Evolutionary conservation across 2,329 filamentous ascomycete species (phyloP).

Genomic region (Huntiella savannae): DNA sequence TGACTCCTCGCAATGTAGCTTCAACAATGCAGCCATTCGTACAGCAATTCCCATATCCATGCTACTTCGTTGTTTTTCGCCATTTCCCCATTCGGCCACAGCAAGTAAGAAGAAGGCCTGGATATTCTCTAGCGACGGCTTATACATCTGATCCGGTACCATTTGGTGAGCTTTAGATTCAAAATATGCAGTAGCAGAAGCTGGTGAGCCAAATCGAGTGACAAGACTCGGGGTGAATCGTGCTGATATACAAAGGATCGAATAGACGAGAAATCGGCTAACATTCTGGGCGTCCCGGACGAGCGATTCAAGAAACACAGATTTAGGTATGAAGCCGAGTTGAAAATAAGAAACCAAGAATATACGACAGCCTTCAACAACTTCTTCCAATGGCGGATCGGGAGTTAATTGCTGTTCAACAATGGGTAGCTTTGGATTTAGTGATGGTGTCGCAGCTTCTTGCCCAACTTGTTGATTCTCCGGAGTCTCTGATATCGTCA

Average conservation of each 20-base stretch:
- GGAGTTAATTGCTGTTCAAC: background rate
- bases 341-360: conserved; percentile 18
- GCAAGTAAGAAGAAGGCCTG: conserved; percentile 18
- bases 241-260: conserved; percentile 18
- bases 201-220: conserved; percentile 14
- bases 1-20: conserved; percentile 20
- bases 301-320: conserved; percentile 17
- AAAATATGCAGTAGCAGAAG: conserved; percentile 16
- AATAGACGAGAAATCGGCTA: conserved; percentile 16
- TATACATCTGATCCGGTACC: conserved; percentile 17
- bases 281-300: conserved; percentile 12
- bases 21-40: conserved; percentile 19
- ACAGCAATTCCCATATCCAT: conserved; percentile 23
- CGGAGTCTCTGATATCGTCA: background rate
- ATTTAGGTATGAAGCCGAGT: conserved; percentile 18
- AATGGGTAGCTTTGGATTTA: background rate
- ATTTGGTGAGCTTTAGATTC: conserved; percentile 14
- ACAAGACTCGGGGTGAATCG: conserved; percentile 17
- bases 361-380: conserved; percentile 16
- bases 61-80: conserved; percentile 17
- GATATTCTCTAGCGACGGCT: conserved; percentile 15
- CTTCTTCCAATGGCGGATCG: conserved; percentile 15
- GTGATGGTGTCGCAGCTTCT: no score
- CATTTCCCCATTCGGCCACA: conserved; percentile 19
- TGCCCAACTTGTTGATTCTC: background rate